These are phyloP conservation scores for Tetracladium setigerum DNA, from an alignment of 495 filamentous ascomycete species.

Conservation along the genomic window DNA sequence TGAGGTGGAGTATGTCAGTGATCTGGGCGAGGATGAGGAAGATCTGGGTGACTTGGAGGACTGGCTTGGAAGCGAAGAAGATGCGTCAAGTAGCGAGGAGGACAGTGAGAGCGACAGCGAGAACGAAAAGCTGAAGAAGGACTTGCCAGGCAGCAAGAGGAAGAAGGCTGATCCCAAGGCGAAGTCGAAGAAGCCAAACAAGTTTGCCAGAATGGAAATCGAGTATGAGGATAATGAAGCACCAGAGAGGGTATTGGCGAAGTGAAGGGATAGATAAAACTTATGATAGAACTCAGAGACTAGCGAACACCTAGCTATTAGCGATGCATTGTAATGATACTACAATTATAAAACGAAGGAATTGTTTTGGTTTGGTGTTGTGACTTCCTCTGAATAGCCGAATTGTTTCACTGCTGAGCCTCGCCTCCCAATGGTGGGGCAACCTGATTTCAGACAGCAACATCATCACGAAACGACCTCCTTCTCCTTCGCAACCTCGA, in stretches of 20 bases:
- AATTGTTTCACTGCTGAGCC: background rate
- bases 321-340: background rate
- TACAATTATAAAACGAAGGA: background rate
- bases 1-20: conserved; percentile 77
- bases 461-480: background rate
- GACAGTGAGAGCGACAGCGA: conserved; percentile 37
- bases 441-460: background rate
- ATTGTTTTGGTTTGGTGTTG: too few relatives aligned
- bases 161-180: conserved; percentile 49
- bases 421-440: conserved; percentile 1
- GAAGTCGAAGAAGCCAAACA: conserved; percentile 55
- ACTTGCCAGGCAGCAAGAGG: conserved; percentile 53
- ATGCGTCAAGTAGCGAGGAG: conserved; percentile 40
- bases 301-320: background rate
- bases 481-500: background rate
- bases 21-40: conserved; percentile 43
- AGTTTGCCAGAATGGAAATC: conserved; percentile 58
- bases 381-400: background rate
- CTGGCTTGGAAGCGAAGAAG: conserved; percentile 37
- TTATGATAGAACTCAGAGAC: background rate
- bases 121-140: conserved; percentile 42
- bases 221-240: conserved; percentile 54
- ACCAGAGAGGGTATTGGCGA: conserved; percentile 10
- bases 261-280: conserved; percentile 1
- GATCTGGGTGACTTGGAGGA: conserved; percentile 34